Conservation (phyloP, 2,329 filamentous ascomycete genomes). For the Remersonia thermophila region DNA sequence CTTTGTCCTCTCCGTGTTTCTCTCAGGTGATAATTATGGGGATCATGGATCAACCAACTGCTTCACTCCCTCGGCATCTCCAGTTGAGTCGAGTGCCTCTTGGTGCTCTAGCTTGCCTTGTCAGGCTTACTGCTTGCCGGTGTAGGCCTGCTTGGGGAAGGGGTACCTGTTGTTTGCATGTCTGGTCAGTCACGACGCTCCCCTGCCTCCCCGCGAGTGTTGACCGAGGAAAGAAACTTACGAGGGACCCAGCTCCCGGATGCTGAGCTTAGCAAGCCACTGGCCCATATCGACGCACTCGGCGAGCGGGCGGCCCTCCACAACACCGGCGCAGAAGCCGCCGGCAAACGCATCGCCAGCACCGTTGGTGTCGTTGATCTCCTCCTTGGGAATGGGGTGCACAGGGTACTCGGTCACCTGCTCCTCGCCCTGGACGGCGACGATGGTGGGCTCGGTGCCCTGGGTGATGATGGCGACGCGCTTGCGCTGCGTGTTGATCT, state of each 20-base stretch:
- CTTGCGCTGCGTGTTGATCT: constrained; percentile 77
- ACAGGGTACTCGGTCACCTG: constrained; percentile 69
- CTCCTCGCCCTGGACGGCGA: constrained; percentile 61
- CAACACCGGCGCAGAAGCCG: constrained; percentile 80
- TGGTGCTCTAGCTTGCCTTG: constrained; percentile 5
- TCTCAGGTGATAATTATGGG: background rate
- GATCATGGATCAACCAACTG: too few relatives aligned
- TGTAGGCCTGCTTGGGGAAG: constrained; percentile 69
- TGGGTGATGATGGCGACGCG: constrained; percentile 88
- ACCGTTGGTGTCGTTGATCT: constrained; percentile 94
- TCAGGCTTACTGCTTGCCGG: constrained; percentile 26
- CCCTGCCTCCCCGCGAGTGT: background rate
- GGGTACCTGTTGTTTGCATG: constrained; percentile 48
- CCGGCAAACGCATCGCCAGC: constrained; percentile 95
- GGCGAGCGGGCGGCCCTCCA: constrained; percentile 70
- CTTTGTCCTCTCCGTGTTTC: background rate
- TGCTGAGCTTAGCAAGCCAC: constrained; percentile 89
- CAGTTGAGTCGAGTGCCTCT: constrained; percentile 1
- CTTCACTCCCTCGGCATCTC: too few relatives aligned
- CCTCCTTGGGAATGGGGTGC: constrained; percentile 58
- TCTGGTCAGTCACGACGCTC: constrained; percentile 1
- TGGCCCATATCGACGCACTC: constrained; percentile 81
- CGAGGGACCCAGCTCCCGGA: constrained; percentile 91
- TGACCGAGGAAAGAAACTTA: constrained; percentile 41
- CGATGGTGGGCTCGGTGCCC: constrained; percentile 79